Evolutionary conservation across 129 eudicot species (phyloP).

Genomic region (Tanacetum coccineum): DNA sequence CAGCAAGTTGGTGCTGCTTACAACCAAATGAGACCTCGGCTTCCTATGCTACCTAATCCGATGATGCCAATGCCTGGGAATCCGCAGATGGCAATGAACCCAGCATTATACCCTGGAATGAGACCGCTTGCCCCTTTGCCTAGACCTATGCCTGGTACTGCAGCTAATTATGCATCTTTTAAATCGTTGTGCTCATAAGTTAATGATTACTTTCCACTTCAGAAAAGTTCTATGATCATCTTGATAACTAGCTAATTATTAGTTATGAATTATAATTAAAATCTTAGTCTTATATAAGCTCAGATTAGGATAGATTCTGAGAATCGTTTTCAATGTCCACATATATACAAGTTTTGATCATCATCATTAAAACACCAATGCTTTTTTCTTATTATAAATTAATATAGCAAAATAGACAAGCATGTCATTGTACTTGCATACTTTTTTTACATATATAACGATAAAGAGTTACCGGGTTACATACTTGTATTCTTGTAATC

Average conservation of each 20-base stretch:
- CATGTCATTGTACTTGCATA: background rate
- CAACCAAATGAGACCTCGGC: constrained; percentile 64
- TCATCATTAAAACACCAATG: too few species aligned
- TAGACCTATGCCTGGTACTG: constrained; percentile 56
- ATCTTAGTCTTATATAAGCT: too few species aligned
- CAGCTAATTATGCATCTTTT: background rate
- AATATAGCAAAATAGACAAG: background rate
- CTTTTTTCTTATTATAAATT: too few species aligned
- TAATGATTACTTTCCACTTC: too few species aligned
- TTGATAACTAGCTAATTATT: too few species aligned
- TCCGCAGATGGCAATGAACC: constrained; percentile 33
- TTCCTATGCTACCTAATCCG: constrained; percentile 64
- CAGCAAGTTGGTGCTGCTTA: constrained; percentile 79
- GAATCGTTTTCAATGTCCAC: too few species aligned
- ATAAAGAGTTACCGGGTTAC: background rate
- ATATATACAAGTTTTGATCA: too few species aligned
- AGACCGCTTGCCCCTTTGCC: constrained; percentile 69
- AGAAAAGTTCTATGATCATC: too few species aligned
- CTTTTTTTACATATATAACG: background rate
- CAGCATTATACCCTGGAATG: constrained; percentile 47
- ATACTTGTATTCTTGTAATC: too few species aligned
- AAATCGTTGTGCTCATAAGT: too few species aligned
- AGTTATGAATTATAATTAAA: too few species aligned
- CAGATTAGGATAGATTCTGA: too few species aligned
- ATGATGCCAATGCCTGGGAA: constrained; percentile 57